Percentiles rank a stretch among this genome's conserved stretches.
phyloP scores from a whole-genome alignment of 2,329 filamentous ascomycete species.

The Cercospora zeina region DNA sequence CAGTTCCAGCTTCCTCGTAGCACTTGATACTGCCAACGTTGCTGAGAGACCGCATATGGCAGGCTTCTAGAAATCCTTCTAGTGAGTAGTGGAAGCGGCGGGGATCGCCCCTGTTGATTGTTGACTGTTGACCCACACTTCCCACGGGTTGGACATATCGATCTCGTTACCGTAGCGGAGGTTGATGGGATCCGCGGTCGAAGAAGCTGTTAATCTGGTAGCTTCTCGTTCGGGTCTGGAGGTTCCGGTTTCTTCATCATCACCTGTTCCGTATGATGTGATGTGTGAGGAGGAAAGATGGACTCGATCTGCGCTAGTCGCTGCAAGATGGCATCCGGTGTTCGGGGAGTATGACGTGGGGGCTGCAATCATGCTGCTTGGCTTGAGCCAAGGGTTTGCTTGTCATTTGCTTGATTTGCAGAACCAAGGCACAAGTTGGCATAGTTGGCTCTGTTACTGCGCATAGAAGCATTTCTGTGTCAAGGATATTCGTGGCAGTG shows the following conservation, averaged over 20 bases:
- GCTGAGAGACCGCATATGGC: not conserved
- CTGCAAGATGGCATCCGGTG: constrained; percentile 5
- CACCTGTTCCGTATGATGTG: too few species aligned
- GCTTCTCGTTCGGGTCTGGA: not conserved
- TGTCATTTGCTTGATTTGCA: constrained; percentile 9
- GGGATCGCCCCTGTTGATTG: not conserved
- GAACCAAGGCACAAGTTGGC: not conserved
- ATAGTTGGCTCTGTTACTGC: too few species aligned
- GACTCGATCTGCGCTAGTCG: constrained; percentile 1
- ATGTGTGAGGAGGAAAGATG: too few species aligned
- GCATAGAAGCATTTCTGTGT: too few species aligned
- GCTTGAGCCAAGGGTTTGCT: constrained; percentile 5
- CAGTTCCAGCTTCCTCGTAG: too few species aligned
- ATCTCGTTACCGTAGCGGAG: too few species aligned
- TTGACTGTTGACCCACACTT: not conserved
- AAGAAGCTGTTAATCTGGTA: not conserved
- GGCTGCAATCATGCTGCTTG: not conserved
- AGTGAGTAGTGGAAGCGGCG: not conserved
- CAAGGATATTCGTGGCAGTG: not conserved
- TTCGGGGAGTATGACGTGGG: constrained; percentile 7
- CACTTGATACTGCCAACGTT: too few species aligned
- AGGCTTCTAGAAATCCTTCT: not conserved
- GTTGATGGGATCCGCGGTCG: not conserved
- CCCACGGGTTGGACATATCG: not conserved
- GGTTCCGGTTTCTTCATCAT: not conserved